Conservation (phyloP, 805 yeast genomes). For the Jamesozyma rosinii region DNA sequence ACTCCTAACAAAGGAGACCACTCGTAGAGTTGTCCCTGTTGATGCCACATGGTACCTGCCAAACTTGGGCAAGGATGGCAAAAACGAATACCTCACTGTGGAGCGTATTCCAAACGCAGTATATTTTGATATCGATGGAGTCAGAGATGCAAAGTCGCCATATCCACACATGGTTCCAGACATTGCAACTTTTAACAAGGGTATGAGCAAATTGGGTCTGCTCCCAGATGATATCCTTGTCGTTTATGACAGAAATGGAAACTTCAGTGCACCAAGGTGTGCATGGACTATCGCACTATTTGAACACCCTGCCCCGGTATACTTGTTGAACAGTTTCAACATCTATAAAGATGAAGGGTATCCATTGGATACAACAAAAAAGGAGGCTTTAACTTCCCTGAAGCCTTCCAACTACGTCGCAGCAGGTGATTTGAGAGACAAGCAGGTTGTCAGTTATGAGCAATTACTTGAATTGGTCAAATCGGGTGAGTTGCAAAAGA, state of each 20-base stretch:
- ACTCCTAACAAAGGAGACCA: slow-evolving; percentile 13
- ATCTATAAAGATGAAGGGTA: slow-evolving; percentile 40
- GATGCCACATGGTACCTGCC: slow-evolving; percentile 96
- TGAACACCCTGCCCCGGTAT: slow-evolving; percentile 58
- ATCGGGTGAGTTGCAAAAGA: slow-evolving; percentile 34
- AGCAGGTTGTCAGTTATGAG: slow-evolving; percentile 58
- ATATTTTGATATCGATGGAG: slow-evolving; percentile 68
- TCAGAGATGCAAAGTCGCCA: slow-evolving; percentile 48
- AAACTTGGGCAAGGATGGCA: slow-evolving; percentile 50
- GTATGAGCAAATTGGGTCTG: slow-evolving; percentile 50
- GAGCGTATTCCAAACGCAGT: slow-evolving; percentile 59
- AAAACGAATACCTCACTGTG: slow-evolving; percentile 42
- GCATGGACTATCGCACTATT: slow-evolving; percentile 82
- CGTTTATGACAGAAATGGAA: slow-evolving; percentile 77
- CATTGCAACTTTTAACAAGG: slow-evolving; percentile 42
- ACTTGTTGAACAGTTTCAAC: slow-evolving; percentile 60
- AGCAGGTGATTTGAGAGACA: slow-evolving; percentile 28
- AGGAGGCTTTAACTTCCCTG: slow-evolving; percentile 11
- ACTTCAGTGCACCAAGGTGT: slow-evolving; percentile 82
- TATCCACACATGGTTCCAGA: slow-evolving; percentile 91
- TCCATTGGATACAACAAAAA: slow-evolving; percentile 34
- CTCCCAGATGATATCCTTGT: slow-evolving; percentile 50
- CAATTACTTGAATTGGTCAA: slow-evolving; percentile 53
- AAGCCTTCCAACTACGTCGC: slow-evolving; percentile 31
- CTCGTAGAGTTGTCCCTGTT: slow-evolving; percentile 43